Percentiles rank a stretch among this genome's conserved stretches.
Evolutionary conservation across 768 basidiomycete species (phyloP).

Genomic region (Leccinum aurantiacum): DNA sequence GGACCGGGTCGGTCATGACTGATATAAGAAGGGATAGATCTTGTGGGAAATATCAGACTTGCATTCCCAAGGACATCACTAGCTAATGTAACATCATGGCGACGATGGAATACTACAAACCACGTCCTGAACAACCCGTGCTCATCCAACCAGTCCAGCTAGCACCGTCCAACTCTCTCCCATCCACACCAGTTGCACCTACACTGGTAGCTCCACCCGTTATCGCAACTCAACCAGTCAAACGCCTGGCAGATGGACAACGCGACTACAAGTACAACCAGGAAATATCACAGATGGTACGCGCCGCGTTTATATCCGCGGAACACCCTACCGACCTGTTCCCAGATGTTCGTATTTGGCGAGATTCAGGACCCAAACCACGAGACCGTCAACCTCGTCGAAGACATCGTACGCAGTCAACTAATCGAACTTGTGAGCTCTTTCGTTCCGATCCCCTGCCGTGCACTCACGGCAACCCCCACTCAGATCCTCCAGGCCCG

Average conservation of each 20-base stretch:
- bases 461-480: conserved; percentile 3
- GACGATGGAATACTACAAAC: conserved; percentile 32
- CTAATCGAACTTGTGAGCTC: conserved; percentile 79
- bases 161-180: conserved; percentile 14
- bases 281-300: too few species aligned
- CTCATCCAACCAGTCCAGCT: conserved; percentile 17
- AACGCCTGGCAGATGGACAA: conserved; percentile 16
- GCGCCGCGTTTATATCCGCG: too few species aligned
- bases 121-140: conserved; percentile 23
- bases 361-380: conserved; percentile 88
- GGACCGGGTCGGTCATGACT: too few species aligned
- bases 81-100: neutral
- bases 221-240: neutral
- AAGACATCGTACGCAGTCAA: conserved; percentile 90
- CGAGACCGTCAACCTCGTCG: conserved; percentile 91
- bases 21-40: neutral
- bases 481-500: conserved; percentile 86
- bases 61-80: too few species aligned
- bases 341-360: conserved; percentile 94
- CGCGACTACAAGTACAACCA: too few species aligned
- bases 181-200: conserved; percentile 20
- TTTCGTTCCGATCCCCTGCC: neutral
- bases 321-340: neutral
- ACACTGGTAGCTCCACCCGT: neutral
- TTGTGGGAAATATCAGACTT: neutral